phyloP scores from a whole-genome alignment of 805 yeast genomes.

The Zygoascus biomembranicola region DNA sequence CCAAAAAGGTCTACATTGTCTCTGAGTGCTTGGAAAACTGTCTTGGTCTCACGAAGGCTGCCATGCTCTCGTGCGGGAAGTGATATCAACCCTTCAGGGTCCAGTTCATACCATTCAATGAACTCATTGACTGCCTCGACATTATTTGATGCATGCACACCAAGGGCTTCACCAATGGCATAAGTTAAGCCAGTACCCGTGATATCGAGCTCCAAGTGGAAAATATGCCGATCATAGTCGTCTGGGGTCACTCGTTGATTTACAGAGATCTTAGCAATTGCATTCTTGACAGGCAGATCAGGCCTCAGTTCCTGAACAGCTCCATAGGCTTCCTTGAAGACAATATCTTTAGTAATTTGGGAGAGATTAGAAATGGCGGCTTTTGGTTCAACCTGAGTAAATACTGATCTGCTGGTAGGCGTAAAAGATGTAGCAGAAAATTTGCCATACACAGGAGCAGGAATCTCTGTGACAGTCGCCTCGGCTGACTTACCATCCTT shows the following conservation, averaged over 20 bases:
- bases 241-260: slow-evolving; percentile 85
- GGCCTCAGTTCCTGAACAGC: slow-evolving; percentile 65
- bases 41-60: slow-evolving; percentile 66
- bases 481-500: not conserved
- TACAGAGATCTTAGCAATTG: slow-evolving; percentile 81
- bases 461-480: not conserved
- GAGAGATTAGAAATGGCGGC: slow-evolving; percentile 37
- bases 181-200: slow-evolving; percentile 85
- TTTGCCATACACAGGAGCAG: slow-evolving; percentile 12
- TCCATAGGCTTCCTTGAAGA: slow-evolving; percentile 74
- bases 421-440: slow-evolving; percentile 19
- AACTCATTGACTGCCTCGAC: slow-evolving; percentile 57
- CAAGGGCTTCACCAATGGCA: slow-evolving; percentile 94
- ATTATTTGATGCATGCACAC: slow-evolving; percentile 86
- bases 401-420: slow-evolving; percentile 13
- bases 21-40: slow-evolving; percentile 69
- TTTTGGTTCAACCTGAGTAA: slow-evolving; percentile 20
- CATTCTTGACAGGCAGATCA: slow-evolving; percentile 77
- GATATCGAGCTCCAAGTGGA: slow-evolving; percentile 92
- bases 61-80: slow-evolving; percentile 46
- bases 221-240: slow-evolving; percentile 87
- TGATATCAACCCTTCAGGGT: slow-evolving; percentile 59
- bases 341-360: slow-evolving; percentile 59
- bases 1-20: slow-evolving; percentile 87
- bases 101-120: slow-evolving; percentile 60